Evolutionary conservation across 2,329 filamentous ascomycete genomes (phyloP), one percentile per base, ranked within the genome.

Genomic region (Fusarium oligoseptatum): DNA sequence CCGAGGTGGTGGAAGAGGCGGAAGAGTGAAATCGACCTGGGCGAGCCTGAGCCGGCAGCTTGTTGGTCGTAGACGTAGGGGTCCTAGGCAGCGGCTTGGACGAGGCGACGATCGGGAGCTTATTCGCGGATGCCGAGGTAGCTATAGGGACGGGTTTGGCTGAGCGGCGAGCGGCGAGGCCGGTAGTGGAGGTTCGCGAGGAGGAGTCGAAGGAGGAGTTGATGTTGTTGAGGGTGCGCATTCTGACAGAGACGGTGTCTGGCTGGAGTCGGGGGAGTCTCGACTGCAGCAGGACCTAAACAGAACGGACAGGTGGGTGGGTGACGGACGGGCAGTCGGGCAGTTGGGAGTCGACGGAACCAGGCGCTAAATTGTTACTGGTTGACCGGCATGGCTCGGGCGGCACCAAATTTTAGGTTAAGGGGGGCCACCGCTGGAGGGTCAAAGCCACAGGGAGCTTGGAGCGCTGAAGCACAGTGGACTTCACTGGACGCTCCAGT

Each of bases 201-300:
- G 77, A 57, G 29, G 70, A 69, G 50, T 71, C 66, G 63, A 66
- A 77, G 70, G 76, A 71, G 36, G 75, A 74, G 68, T 78, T 76
- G 76, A 78, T 76, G 72, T 74, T 78, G 70, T 75, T 78, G 60
- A 79, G 72, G 66, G 77, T 79, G 64, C 77, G 77, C 77, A 79
- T 79, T 56, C 76, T 79, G 76, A 71, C 66, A 66, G 45, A 50
- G 45, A 50, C 24, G 24, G 45, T 27, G 45, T 27, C 22, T 29
- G 68, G 63, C 65, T 68, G 64, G 73, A 60, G 64, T 63, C 68
- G 71, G 64, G 62, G 29, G 62, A 66, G 66, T 67, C 72, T 72
- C 62, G 60, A 67, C 50, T 58, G 41, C 22, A 73, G 56, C 27
- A 52, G 37, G 37, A 37, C 36, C 52, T 29, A 71, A 45, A 65